A percentile compares a stretch with the other conserved stretches of the same genome.
phyloP scores from a whole-genome alignment of 805 yeast species.

The Candida schatavii region DNA sequence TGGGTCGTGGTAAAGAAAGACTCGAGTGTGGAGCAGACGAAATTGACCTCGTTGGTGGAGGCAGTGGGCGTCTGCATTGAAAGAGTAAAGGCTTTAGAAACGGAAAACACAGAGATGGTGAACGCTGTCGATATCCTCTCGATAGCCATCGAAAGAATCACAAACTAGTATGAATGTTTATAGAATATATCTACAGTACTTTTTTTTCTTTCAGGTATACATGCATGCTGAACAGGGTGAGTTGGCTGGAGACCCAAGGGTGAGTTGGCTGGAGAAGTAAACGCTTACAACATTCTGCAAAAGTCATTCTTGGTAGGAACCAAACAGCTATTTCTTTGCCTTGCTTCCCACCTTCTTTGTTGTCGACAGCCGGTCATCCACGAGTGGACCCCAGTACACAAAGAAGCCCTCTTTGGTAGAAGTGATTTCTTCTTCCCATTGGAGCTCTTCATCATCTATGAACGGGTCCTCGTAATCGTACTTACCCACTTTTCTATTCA shows the following conservation, averaged over 20 bases:
- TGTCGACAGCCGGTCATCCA: conserved; percentile 44
- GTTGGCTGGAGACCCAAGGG: not conserved
- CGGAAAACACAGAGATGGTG: conserved; percentile 4
- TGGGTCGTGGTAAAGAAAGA: conserved; percentile 31
- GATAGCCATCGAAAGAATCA: conserved; percentile 34
- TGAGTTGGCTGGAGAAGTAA: not conserved
- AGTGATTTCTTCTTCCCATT: conserved; percentile 91
- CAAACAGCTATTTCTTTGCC: conserved; percentile 25
- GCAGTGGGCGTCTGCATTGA: conserved; percentile 10
- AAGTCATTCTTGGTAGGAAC: too few species aligned
- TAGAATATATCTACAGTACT: too few species aligned
- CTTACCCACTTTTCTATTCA: conserved; percentile 79
- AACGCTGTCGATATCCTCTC: conserved; percentile 34
- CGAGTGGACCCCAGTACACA: conserved; percentile 89
- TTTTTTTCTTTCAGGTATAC: not conserved
- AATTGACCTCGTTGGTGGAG: not conserved
- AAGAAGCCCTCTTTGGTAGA: conserved; percentile 94
- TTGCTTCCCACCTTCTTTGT: conserved; percentile 26
- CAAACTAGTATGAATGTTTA: conserved; percentile 1
- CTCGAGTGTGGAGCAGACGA: conserved; percentile 14
- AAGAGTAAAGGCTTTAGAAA: conserved; percentile 17
- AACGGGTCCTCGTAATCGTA: conserved; percentile 94
- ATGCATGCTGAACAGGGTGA: too few species aligned
- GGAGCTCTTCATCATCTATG: conserved; percentile 89
- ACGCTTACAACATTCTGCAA: too few species aligned